Base-by-base conservation (phyloP, 2,329 filamentous ascomycete genomes). In the Fusarium transvaalense region DNA sequence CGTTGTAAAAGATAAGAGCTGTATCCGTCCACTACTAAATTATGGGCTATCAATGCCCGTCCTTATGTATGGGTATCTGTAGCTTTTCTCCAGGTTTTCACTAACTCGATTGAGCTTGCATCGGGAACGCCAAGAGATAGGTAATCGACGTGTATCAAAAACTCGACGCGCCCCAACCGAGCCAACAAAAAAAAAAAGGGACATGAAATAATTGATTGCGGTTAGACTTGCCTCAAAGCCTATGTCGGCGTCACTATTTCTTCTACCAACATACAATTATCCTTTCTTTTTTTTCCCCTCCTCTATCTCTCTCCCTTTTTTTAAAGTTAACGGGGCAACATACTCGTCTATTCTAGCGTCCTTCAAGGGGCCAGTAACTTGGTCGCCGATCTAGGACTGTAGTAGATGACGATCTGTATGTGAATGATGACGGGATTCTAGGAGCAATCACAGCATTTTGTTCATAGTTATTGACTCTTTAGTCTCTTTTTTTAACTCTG, bases 261-360 rank as follows among this genome's bases (percentile, higher is more conserved):
- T 32, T 29, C 17, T 35, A n/a, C 21, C 10, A 25, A 17, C 12
- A 8, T 13, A 10, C 17, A 29, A 14, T 17, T 45, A 17, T 14
- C 17, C n/a, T 25, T 35, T 45, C 23, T 25, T n/a, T 37, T 32
- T 31, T 17, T 10, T 27, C 23, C 29, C 14, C 19, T n/a, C 2
- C 12, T 41, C 19, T 31, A 12, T 38, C 12, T n/a, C n/a, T n/a
- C n/a, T n/a, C n/a, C n/a, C 10, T 34, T 35, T 41, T 47, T 56
- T 63, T 53, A 42, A 37, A 68, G 66, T 69, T 69, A 46, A 66
- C 47, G 37, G 61, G 61, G 48, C 39, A 66, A 68, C 51, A 55
- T 53, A 19, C 52, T 66, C 48, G 9, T 43, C 60, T 41, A 42
- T 55, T 53, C 54, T 69, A 66, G 56, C 23, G 56, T 39, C 54